These are phyloP conservation scores for Cicer cuneatum DNA, from an alignment of 306 rosid species.

Conservation along the genomic window DNA sequence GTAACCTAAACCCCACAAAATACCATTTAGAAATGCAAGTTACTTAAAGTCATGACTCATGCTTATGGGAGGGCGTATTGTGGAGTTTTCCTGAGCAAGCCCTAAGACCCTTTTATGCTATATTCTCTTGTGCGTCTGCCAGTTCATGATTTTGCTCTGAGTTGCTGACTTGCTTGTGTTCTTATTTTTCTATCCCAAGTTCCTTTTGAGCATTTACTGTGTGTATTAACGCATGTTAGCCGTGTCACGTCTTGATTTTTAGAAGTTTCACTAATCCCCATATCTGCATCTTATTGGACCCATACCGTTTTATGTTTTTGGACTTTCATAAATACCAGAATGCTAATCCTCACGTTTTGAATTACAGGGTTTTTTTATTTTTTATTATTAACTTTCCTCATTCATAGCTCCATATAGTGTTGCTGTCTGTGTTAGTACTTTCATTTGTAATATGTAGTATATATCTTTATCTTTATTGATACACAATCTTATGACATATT, in stretches of 20 bases:
- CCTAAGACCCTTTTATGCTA: background rate
- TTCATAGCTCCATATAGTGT: slow-evolving; percentile 15
- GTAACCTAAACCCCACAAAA: background rate
- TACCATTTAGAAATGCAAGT: background rate
- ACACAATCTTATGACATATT: background rate
- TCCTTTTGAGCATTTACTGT: background rate
- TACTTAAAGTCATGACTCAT: too few species aligned
- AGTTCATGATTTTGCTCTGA: background rate
- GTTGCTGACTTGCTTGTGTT: background rate
- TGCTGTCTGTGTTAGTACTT: background rate
- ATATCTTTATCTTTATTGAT: background rate
- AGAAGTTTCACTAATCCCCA: too few species aligned
- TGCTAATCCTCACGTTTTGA: background rate
- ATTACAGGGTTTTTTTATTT: background rate
- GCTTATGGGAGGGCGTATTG: too few species aligned
- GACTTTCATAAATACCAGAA: background rate
- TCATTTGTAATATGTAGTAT: too few species aligned
- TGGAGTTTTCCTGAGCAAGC: background rate
- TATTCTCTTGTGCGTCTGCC: background rate
- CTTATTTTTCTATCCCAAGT: background rate
- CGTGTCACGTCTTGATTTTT: too few species aligned
- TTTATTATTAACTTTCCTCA: background rate
- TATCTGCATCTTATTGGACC: background rate
- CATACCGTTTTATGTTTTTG: background rate
- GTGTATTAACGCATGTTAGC: too few species aligned